These are phyloP conservation scores for Tripterygium wilfordii DNA, from an alignment of 177 flowering plant species.

Conservation along the genomic window DNA sequence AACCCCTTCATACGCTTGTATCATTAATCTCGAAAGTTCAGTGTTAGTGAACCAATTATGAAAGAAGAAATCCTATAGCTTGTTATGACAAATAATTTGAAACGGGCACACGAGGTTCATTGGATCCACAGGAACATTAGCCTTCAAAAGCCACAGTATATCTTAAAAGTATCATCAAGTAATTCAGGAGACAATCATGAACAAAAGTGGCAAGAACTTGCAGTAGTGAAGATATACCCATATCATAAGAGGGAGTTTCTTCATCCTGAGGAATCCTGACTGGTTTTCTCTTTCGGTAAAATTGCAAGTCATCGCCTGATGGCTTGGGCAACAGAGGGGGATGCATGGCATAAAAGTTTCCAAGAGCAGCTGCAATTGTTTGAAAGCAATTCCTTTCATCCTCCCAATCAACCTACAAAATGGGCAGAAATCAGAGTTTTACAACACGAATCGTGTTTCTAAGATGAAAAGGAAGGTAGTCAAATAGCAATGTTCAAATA, in stretches of 20 bases:
- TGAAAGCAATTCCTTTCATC: conserved; percentile 79
- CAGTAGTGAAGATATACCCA: conserved; percentile 26
- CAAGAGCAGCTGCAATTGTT: conserved; percentile 76
- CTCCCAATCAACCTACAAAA: conserved; percentile 82
- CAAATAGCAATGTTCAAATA: background rate
- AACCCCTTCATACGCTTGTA: too few species aligned
- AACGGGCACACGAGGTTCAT: too few species aligned
- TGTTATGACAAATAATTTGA: too few species aligned
- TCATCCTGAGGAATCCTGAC: conserved; percentile 15
- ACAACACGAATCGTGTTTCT: too few species aligned
- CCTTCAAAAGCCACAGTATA: too few species aligned
- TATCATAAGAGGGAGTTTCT: conserved; percentile 9
- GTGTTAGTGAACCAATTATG: too few species aligned
- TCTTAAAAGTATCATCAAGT: background rate
- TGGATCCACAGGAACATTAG: too few species aligned
- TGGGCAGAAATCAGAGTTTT: background rate
- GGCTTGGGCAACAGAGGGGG: conserved; percentile 92
- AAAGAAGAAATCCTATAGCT: too few species aligned
- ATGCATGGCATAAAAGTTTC: conserved; percentile 85
- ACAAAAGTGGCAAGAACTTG: background rate
- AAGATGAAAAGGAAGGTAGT: background rate
- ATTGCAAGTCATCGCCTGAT: conserved; percentile 66
- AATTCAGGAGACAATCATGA: background rate
- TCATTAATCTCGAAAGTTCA: too few species aligned
- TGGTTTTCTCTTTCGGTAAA: conserved; percentile 45